Percentiles rank a stretch among this genome's conserved stretches.
Evolutionary conservation across 108 stramenopile species (phyloP).

Genomic region (Stephanodiscus minutulus): DNA sequence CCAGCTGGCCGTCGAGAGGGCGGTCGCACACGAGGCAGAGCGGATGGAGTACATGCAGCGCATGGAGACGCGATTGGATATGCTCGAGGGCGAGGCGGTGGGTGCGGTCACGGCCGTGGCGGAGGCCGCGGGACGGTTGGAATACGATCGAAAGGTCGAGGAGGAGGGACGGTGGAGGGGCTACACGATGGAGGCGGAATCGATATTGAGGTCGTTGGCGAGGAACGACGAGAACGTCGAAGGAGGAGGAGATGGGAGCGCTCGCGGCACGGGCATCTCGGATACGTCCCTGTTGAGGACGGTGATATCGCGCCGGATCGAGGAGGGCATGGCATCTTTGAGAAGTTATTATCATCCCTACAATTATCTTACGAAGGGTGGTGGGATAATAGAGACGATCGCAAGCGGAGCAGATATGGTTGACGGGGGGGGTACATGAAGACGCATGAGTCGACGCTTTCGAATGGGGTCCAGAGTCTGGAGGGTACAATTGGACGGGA

Average conservation of each 20-base stretch:
- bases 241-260: not conserved
- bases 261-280: not conserved
- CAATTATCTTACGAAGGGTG: slow-evolving; percentile 29
- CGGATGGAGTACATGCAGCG: slow-evolving; percentile 9
- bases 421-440: not conserved
- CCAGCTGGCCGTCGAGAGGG: slow-evolving; percentile 11
- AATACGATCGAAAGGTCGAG: slow-evolving; percentile 40
- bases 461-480: no score
- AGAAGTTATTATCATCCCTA: slow-evolving; percentile 32
- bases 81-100: slow-evolving; percentile 35
- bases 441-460: no score
- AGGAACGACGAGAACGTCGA: slow-evolving; percentile 6
- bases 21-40: slow-evolving; percentile 16
- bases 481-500: no score
- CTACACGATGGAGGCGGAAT: slow-evolving; percentile 29
- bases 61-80: slow-evolving; percentile 26
- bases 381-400: slow-evolving; percentile 1
- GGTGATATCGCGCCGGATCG: slow-evolving; percentile 36
- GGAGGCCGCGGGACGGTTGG: slow-evolving; percentile 37
- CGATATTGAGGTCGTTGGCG: slow-evolving; percentile 16
- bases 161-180: slow-evolving; percentile 38
- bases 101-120: slow-evolving; percentile 42
- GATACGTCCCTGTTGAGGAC: slow-evolving; percentile 40
- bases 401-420: not conserved
- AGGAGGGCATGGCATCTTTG: slow-evolving; percentile 35